Evolutionary conservation across 441 rosid genomes (phyloP).

Genomic region (Daphne laureola): DNA sequence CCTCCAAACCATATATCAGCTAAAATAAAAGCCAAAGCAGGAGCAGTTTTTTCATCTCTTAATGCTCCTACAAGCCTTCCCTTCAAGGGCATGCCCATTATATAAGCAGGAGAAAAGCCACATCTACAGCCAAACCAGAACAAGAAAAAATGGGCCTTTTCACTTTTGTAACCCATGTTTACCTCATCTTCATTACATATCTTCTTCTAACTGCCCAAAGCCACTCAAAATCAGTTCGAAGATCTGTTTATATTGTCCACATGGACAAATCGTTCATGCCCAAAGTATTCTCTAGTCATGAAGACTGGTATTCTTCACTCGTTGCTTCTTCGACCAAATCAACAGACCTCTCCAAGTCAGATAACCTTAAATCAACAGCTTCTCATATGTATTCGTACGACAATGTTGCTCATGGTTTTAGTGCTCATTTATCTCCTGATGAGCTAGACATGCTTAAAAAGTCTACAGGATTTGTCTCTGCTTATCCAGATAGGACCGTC

Average conservation of each 20-base stretch:
- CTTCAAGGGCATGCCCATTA: no score
- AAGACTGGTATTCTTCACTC: constrained; percentile 30
- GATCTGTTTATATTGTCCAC: constrained; percentile 25
- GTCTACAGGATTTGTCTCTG: constrained; percentile 36
- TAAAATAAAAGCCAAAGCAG: no score
- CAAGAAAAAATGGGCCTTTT: constrained; percentile 15
- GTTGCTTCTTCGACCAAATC: constrained; percentile 17
- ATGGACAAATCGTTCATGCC: constrained; percentile 52
- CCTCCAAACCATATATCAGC: no score
- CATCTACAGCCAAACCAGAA: no score
- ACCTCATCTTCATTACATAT: constrained; percentile 5
- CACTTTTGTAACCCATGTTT: not conserved
- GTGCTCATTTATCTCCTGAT: constrained; percentile 23
- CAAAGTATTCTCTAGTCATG: constrained; percentile 20
- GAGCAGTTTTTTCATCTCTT: no score
- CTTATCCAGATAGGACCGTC: constrained; percentile 27
- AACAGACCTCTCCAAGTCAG: constrained; percentile 2
- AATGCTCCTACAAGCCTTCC: no score
- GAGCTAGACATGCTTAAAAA: constrained; percentile 25
- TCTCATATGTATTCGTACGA: constrained; percentile 30
- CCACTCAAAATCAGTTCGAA: constrained; percentile 12
- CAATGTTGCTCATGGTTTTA: constrained; percentile 37
- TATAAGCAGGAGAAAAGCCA: no score
- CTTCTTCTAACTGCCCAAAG: constrained; percentile 9
- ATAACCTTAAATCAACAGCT: constrained; percentile 5